Evolutionary conservation across 2,329 filamentous ascomycete genomes (phyloP), one percentile per base, ranked within the genome.

Genomic region (Tympanopsis confertula): DNA sequence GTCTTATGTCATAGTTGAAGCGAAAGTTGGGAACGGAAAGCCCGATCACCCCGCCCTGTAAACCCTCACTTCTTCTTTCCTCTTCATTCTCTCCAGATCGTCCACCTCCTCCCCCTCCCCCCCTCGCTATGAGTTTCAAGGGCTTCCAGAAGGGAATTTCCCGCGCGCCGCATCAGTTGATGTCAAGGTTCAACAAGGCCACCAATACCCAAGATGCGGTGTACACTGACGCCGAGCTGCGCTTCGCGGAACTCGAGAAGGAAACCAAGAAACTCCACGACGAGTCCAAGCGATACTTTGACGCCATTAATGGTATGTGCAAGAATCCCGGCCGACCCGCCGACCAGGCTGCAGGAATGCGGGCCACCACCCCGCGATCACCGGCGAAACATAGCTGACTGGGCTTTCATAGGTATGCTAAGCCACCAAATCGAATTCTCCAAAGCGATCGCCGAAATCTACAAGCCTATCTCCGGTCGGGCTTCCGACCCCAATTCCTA

Each of bases 381-480:
- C n/a, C n/a, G n/a, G n/a, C n/a, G n/a, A n/a, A n/a, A n/a, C n/a
- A n/a, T n/a, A n/a, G n/a, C n/a, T n/a, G n/a, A n/a, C n/a, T n/a
- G n/a, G n/a, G n/a, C n/a, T n/a, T n/a, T n/a, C 15, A 33, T 18
- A 33, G 85, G 83, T 69, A 98, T 98, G 91, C 74, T 98, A 52
- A 76, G 69, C 55, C 88, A 96, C 63, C 91, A 98, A 66, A 96
- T 98, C 62, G 89, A 94, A 57, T 98, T 98, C 66, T 94, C 89
- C 50, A 78, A 94, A 63, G 86, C 88, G 47, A 89, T 94, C 68
- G 82, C 83, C 45, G 91, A 98, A 61, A 82, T 98, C 52, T 98
- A 98, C 71, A 94, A 94, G 58, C 91, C 91, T 48, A 98, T 98
- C 51, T 95, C 89, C 39, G 91, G 91, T 39, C 83, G 91, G 54